Evolutionary conservation across 2,329 filamentous ascomycete species (phyloP), one percentile per base, ranked within the genome.

Genomic region (Cladobotryum mycophilum): DNA sequence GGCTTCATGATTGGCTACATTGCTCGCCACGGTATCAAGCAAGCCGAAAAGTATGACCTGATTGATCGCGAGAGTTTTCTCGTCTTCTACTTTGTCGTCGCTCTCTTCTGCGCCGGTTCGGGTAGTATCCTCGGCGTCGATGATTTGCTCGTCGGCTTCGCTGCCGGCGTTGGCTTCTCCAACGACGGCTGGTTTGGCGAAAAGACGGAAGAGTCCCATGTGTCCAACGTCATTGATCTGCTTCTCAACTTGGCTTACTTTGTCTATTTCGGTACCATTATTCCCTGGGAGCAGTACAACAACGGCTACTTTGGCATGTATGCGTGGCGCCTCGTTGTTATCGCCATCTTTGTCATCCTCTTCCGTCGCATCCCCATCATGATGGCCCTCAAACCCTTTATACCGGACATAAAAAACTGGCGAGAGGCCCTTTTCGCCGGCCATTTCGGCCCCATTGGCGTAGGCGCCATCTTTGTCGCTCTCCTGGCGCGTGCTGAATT

Each of bases 171-270:
- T n/a, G 93, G 93, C 49, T 99, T 99, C 75, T 96, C 91, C 60
- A 99, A 99, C 68, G 93, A 99, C 64, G 93, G 93, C 58, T 99
- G 93, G 93, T 99, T 99, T 62, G 88, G 88, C 14, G 88, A 96
- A 64, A 96, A 96, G 76, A 99, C 93, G 0, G 93, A 99, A 66
- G 93, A 99, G 69, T 92, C 93, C 0, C 93, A 97, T 67, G 93
- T 99, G 9, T 97, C 92, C 67, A 97, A 99, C 81, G 93, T 99
- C 66, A 99, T 99, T 64, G 93, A 99, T 75, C 71, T 99, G 67
- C 75, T 99, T 54, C 84, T 99, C 73, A 99, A 99, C 70, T 80
- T 99, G 82, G 81, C 92, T 3, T 99, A 97, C 70, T 99, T 99
- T 68, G 93, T 99, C 60, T 99, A 93, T 67, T 87, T 99, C 57